Evolutionary conservation across 1,284 basidiomycete species (phyloP).

Genomic region (Peniophora sp.): DNA sequence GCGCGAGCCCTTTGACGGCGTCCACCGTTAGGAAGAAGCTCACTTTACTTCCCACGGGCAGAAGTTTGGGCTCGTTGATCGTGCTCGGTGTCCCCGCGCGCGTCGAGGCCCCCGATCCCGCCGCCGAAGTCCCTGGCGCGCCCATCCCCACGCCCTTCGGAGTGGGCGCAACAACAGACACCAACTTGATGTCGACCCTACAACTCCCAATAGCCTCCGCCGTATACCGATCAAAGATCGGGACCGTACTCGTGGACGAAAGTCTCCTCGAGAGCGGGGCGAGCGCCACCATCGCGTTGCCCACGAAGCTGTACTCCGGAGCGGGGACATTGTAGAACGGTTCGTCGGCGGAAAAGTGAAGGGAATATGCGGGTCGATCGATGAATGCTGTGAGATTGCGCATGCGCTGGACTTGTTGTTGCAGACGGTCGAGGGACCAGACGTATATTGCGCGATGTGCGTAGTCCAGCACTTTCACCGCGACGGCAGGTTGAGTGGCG

Average conservation of each 20-base stretch:
- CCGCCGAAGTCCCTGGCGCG: constrained; percentile 10
- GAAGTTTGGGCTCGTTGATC: constrained; percentile 34
- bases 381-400: constrained; percentile 90
- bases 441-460: constrained; percentile 79
- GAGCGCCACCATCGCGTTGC: constrained; percentile 78
- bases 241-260: constrained; percentile 68
- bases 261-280: constrained; percentile 73
- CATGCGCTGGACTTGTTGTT: constrained; percentile 89
- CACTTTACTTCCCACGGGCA: constrained; percentile 70
- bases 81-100: constrained; percentile 58
- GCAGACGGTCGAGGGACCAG: constrained; percentile 87
- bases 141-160: no score
- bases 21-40: constrained; percentile 81
- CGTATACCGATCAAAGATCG: constrained; percentile 89
- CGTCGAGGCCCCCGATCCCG: constrained; percentile 55
- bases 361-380: constrained; percentile 85
- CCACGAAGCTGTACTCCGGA: constrained; percentile 87
- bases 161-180: constrained; percentile 55
- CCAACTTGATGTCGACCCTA: constrained; percentile 74
- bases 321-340: constrained; percentile 86
- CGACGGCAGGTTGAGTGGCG: constrained; percentile 75
- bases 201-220: constrained; percentile 91
- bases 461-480: constrained; percentile 87
- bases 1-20: constrained; percentile 79
- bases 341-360: constrained; percentile 89